Evolutionary conservation across 257 asterid species (phyloP).

Genomic region (Nicotiana sylvestris): DNA sequence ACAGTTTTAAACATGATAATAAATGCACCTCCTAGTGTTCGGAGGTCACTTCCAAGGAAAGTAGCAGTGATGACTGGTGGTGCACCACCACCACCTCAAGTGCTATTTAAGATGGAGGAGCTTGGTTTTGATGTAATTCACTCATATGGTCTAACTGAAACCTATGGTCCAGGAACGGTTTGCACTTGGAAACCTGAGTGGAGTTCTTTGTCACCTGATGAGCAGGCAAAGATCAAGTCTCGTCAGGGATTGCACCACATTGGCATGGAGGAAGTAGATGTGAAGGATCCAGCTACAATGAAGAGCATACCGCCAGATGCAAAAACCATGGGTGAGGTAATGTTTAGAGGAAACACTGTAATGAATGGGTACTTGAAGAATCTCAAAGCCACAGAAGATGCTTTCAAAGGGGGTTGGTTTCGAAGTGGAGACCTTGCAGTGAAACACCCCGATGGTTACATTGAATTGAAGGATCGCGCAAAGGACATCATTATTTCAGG

Average conservation of each 20-base stretch:
- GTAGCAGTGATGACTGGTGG: slow-evolving; percentile 9
- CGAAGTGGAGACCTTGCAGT: slow-evolving; percentile 7
- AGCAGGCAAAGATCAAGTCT: slow-evolving; percentile 14
- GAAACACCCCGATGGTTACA: slow-evolving; percentile 8
- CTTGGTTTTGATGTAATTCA: slow-evolving; percentile 10
- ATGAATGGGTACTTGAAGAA: slow-evolving; percentile 13
- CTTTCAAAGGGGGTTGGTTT: slow-evolving; percentile 11
- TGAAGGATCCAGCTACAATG: not conserved
- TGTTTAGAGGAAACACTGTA: slow-evolving; percentile 7
- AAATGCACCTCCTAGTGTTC: not conserved
- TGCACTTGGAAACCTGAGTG: slow-evolving; percentile 17
- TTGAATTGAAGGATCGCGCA: slow-evolving; percentile 15
- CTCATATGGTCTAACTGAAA: slow-evolving; percentile 14
- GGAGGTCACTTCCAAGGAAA: not conserved
- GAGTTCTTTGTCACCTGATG: not conserved
- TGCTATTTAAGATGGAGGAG: not conserved
- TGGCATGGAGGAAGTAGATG: slow-evolving; percentile 10
- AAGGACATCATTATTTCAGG: slow-evolving; percentile 14
- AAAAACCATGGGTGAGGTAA: slow-evolving; percentile 9
- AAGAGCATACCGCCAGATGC: not conserved
- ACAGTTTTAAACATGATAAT: slow-evolving; percentile 13
- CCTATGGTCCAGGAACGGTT: not conserved
- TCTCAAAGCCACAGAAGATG: not conserved
- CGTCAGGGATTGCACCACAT: slow-evolving; percentile 6
- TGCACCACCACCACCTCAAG: slow-evolving; percentile 15